Base-by-base conservation (phyloP, 1,284 basidiomycete species). In the Marasmius fiardii region DNA sequence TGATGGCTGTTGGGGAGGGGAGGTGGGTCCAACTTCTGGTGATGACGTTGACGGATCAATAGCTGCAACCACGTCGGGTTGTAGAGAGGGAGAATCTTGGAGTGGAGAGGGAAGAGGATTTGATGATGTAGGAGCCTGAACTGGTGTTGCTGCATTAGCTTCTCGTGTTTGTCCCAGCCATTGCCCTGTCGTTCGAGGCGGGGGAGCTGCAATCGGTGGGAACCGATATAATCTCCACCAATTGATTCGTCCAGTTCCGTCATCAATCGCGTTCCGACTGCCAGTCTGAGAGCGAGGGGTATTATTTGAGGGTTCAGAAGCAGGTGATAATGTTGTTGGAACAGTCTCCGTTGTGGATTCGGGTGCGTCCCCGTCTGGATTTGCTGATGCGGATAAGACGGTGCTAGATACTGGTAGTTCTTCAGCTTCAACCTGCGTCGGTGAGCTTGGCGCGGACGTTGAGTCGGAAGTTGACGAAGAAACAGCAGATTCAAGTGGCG, bases 161-260 rank as follows among this genome's bases (percentile, higher is more conserved):
- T 43, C 52, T 54, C 56, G 54, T 58, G 37, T 51, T 58, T 43
- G 53, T 49, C 4, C 52, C 48, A 43, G 51, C 52, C 28, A 35
- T 55, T 26, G 54, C 57, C 39, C 55, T 43, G 59, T 60, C 7
- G 52, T 54, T 53, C 43, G 54, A 6, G 51, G 65, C 61, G 35
- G 59, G 23, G 65, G 67, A 3, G 76, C 70, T n/a, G 70, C 67
- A 59, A 88, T 83, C 34, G 86, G 77, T 7, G 86, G 86, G 72
- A 90, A 92, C 35, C 88, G 78, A 66, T 90, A 90, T 63, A 90
- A 71, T 57, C 90, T 75, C 90, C 89, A 91, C 81, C 88, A 87
- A 66, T 90, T 90, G 57, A 90, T 83, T 14, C 86, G 77, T 26
- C 79, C 81, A 37, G 43, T 21, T 6, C 28, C 14, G 18, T 24